Evolutionary conservation across 106 monocot species (phyloP).

Genomic region (Phalaenopsis equestris): DNA sequence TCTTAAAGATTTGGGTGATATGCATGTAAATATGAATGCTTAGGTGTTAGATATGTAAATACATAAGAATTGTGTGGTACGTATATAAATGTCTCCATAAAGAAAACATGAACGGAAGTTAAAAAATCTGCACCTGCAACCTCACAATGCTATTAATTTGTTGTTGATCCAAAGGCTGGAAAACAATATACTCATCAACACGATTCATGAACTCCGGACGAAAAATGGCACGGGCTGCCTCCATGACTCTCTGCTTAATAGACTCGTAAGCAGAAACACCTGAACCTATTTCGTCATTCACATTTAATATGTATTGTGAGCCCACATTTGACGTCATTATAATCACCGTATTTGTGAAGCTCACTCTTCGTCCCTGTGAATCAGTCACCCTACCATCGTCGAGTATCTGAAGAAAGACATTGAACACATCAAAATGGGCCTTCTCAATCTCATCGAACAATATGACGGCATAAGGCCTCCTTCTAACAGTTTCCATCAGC

Average conservation of each 20-base stretch:
- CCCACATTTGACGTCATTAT: conserved; percentile 99
- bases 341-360: conserved; percentile 94
- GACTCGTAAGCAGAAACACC: conserved; percentile 58
- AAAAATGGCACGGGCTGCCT: conserved; percentile 81
- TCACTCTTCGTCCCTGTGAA: conserved; percentile 76
- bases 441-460: conserved; percentile 83
- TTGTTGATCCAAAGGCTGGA: conserved; percentile 80
- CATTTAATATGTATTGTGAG: conserved; percentile 83
- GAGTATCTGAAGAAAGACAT: conserved; percentile 65
- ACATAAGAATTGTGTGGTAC: no score
- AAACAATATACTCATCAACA: conserved; percentile 93
- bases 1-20: no score
- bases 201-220: conserved; percentile 99
- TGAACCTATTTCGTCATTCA: conserved; percentile 33
- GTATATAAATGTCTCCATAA: no score
- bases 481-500: conserved; percentile 67
- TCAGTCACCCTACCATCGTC: conserved; percentile 76
- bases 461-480: conserved; percentile 60
- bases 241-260: conserved; percentile 89
- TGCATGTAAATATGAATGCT: no score
- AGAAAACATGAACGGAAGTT: not conserved
- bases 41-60: no score
- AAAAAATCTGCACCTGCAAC: conserved; percentile 59
- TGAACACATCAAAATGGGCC: conserved; percentile 75
- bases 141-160: conserved; percentile 91